A percentile compares a stretch with the other conserved stretches of the same genome.
Conservation (phyloP, 108 stramenopile species). For the Cyclotella choctawhatcheeana region DNA sequence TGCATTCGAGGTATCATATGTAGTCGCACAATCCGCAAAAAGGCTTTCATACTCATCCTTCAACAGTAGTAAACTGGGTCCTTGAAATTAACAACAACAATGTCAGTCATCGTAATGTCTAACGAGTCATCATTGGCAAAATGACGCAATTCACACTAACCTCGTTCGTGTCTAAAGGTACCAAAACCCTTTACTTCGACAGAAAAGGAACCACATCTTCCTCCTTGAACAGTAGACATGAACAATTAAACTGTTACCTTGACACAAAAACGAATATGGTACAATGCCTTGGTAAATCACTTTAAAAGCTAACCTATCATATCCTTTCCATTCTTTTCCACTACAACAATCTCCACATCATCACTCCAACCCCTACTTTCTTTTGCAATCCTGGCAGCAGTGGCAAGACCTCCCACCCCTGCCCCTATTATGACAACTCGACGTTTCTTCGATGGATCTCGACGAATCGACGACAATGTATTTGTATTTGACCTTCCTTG, state of each 20-base stretch:
- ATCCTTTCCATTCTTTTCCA: conserved; percentile 65
- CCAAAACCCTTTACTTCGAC: conserved; percentile 46
- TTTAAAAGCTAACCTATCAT: neutral
- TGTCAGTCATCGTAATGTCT: too few relatives aligned
- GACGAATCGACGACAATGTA: neutral
- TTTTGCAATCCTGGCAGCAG: conserved; percentile 63
- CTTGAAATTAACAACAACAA: too few relatives aligned
- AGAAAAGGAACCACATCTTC: conserved; percentile 76
- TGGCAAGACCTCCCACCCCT: conserved; percentile 72
- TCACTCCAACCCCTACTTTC: neutral
- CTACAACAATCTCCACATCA: conserved; percentile 50
- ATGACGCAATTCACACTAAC: too few relatives aligned
- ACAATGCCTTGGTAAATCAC: neutral
- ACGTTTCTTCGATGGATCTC: neutral
- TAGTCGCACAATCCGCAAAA: conserved; percentile 56
- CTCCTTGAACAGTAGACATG: conserved; percentile 38
- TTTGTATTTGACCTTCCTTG: neutral
- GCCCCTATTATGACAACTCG: conserved; percentile 69
- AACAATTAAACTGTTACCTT: neutral
- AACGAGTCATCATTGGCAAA: too few relatives aligned
- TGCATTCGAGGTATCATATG: neutral
- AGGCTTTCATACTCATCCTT: conserved; percentile 64
- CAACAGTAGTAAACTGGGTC: conserved; percentile 71
- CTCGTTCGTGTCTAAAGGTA: conserved; percentile 81
- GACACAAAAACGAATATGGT: neutral